phyloP scores from a whole-genome alignment of 768 basidiomycete genomes.

The Tricholoma furcatifolium region DNA sequence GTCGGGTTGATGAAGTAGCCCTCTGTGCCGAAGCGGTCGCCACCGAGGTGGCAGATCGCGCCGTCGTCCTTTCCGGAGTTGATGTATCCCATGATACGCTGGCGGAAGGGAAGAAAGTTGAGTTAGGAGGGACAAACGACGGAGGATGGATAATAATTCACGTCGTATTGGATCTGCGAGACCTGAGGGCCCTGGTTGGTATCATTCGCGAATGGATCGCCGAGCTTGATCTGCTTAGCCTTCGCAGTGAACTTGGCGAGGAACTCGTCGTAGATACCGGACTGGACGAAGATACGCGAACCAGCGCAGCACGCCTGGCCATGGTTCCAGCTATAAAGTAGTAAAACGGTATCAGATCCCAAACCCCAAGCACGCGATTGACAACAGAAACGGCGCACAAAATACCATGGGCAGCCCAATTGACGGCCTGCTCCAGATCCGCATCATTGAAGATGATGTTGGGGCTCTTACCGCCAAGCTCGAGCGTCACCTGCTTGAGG shows the following conservation, averaged over 20 bases:
- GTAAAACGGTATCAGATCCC: background rate
- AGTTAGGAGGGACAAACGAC: background rate
- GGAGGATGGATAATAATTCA: slow-evolving; percentile 27
- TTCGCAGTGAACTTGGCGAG: slow-evolving; percentile 57
- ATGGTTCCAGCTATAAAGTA: slow-evolving; percentile 49
- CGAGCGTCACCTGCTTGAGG: slow-evolving; percentile 74
- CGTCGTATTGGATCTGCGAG: slow-evolving; percentile 71
- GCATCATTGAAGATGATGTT: slow-evolving; percentile 67
- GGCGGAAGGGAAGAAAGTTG: background rate
- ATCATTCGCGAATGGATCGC: slow-evolving; percentile 63
- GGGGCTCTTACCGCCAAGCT: slow-evolving; percentile 72
- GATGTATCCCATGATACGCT: slow-evolving; percentile 75
- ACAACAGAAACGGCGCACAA: slow-evolving; percentile 44
- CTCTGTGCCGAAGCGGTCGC: slow-evolving; percentile 41
- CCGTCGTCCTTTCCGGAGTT: slow-evolving; percentile 50
- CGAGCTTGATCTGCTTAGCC: slow-evolving; percentile 56
- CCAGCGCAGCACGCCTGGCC: slow-evolving; percentile 89
- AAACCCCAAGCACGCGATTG: background rate
- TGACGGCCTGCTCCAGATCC: slow-evolving; percentile 61
- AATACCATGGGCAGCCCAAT: slow-evolving; percentile 65
- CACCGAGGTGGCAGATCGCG: slow-evolving; percentile 61
- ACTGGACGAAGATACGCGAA: slow-evolving; percentile 84
- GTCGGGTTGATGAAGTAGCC: slow-evolving; percentile 71
- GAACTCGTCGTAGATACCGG: slow-evolving; percentile 79
- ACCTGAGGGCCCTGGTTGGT: slow-evolving; percentile 80